These are phyloP conservation scores for Daldinia sp. DNA, from an alignment of 2,329 filamentous ascomycete genomes.

Conservation along the genomic window DNA sequence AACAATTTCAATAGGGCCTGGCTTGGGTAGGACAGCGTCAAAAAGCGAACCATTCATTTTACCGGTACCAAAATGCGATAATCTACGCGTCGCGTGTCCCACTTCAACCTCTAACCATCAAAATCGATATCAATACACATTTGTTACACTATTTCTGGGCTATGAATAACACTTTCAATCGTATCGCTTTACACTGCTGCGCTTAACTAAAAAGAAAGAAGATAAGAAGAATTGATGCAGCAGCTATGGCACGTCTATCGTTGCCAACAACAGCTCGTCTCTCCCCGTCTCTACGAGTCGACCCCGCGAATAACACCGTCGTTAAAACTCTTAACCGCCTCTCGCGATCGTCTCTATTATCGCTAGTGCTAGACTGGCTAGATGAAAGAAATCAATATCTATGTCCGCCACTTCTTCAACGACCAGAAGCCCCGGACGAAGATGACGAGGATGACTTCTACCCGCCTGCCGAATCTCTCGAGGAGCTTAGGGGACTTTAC, in stretches of 20 bases:
- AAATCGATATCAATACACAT: conserved; percentile 3
- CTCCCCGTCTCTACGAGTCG: conserved; percentile 76
- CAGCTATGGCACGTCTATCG: conserved; percentile 67
- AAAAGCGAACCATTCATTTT: conserved; percentile 10
- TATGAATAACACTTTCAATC: background rate
- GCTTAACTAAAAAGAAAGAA: conserved; percentile 6
- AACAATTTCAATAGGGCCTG: conserved; percentile 2
- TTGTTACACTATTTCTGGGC: background rate
- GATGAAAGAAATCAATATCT: conserved; percentile 71
- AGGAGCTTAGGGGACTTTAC: conserved; percentile 76
- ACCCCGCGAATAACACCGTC: conserved; percentile 72
- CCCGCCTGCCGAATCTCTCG: conserved; percentile 72
- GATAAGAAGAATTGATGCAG: conserved; percentile 15
- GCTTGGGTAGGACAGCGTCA: background rate
- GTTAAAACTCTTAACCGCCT: conserved; percentile 76
- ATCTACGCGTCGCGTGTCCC: conserved; percentile 41
- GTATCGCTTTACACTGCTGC: background rate
- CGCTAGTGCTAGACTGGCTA: conserved; percentile 82
- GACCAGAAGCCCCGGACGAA: conserved; percentile 62
- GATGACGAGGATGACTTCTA: conserved; percentile 76
- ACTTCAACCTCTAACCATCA: conserved; percentile 16
- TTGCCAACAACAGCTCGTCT: conserved; percentile 79
- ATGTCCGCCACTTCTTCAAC: conserved; percentile 69
- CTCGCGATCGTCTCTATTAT: conserved; percentile 77
- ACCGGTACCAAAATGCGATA: conserved; percentile 14